Evolutionary conservation across 139 green algal species (phyloP).

Genomic region (Chlamydomonas sphaeroides): DNA sequence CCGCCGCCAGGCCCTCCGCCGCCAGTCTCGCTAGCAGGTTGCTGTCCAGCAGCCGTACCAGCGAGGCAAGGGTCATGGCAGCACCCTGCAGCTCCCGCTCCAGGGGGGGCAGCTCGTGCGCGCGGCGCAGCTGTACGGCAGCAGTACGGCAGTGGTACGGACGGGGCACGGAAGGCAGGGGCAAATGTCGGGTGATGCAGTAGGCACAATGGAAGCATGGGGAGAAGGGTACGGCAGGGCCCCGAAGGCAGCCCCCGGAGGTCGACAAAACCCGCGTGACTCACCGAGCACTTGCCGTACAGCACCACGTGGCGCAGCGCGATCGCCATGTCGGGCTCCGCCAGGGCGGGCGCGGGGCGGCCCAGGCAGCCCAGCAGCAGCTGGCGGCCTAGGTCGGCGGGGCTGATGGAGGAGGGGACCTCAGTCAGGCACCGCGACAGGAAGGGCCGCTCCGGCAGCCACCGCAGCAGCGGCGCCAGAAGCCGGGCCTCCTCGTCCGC

Average conservation of each 20-base stretch:
- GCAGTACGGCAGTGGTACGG: too few relatives aligned
- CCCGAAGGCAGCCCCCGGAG: too few relatives aligned
- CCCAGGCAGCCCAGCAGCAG: slow-evolving; percentile 17
- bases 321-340: background rate
- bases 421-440: background rate
- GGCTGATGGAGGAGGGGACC: background rate
- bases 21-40: background rate
- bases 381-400: slow-evolving; percentile 1
- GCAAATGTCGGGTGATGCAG: background rate
- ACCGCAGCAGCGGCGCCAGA: slow-evolving; percentile 13
- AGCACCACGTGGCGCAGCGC: slow-evolving; percentile 12
- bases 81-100: slow-evolving; percentile 7
- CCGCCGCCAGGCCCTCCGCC: background rate
- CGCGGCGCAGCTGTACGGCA: background rate
- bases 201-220: background rate
- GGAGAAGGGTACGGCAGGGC: background rate
- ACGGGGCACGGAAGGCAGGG: background rate
- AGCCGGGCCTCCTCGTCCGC: background rate
- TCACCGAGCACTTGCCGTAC: background rate
- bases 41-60: background rate
- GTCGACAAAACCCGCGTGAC: background rate
- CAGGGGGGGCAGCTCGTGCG: background rate
- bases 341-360: background rate
- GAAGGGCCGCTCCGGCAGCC: slow-evolving; percentile 5
- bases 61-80: background rate